Percentiles rank a stretch among this genome's conserved stretches.
phyloP scores from a whole-genome alignment of 768 basidiomycete species.

The Suillus spraguei region DNA sequence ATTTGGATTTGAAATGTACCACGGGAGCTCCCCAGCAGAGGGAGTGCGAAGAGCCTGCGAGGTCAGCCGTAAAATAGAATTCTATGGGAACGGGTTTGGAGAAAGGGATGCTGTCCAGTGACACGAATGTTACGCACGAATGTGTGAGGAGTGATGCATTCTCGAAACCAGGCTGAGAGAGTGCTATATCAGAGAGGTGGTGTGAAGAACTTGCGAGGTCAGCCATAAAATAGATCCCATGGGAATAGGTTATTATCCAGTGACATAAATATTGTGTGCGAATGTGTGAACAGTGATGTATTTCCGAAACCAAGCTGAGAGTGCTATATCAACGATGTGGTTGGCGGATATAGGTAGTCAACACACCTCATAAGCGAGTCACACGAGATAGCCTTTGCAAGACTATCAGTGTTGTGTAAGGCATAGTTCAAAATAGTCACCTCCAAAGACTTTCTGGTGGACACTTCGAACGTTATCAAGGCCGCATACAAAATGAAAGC shows the following conservation, averaged over 20 bases:
- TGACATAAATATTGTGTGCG: too few species aligned
- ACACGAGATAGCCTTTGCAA: constrained; percentile 50
- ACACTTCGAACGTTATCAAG: constrained; percentile 43
- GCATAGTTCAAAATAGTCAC: constrained; percentile 31
- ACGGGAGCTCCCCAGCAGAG: constrained; percentile 35
- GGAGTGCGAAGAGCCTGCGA: constrained; percentile 68
- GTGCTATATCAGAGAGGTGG: too few species aligned
- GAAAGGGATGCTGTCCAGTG: constrained; percentile 81
- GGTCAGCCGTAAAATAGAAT: constrained; percentile 72
- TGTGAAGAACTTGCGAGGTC: too few species aligned
- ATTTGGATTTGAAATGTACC: constrained; percentile 41
- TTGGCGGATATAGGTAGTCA: neutral
- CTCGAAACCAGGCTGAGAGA: constrained; percentile 52
- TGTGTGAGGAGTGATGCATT: constrained; percentile 72
- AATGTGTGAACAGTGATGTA: too few species aligned
- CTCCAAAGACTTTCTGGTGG: constrained; percentile 85
- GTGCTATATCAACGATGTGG: neutral
- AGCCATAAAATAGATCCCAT: too few species aligned
- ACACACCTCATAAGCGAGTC: constrained; percentile 70
- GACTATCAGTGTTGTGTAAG: constrained; percentile 1
- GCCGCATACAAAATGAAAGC: constrained; percentile 23
- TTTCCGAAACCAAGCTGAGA: constrained; percentile 43
- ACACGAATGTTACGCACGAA: too few species aligned
- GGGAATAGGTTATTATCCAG: too few species aligned
- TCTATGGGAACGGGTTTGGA: constrained; percentile 82